Percentiles rank a stretch among this genome's conserved stretches.
phyloP scores from a whole-genome alignment of 1,284 basidiomycete species.

The Puccinia brachypodii region DNA sequence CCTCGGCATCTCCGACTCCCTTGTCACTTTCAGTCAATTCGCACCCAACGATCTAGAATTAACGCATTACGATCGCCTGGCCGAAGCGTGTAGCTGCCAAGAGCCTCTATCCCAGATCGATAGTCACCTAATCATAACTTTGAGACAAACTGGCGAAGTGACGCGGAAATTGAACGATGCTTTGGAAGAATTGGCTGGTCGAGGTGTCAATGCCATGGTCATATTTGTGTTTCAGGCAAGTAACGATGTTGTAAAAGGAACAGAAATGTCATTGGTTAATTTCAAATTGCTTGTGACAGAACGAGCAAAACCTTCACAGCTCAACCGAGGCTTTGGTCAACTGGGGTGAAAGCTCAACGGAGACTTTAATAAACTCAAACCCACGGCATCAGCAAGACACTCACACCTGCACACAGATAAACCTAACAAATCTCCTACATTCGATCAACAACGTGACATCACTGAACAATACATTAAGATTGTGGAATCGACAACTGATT shows the following conservation, averaged over 20 bases:
- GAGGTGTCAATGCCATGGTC: background rate
- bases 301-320: background rate
- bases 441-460: background rate
- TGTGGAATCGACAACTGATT: background rate
- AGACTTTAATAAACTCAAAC: background rate
- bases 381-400: background rate
- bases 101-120: background rate
- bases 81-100: background rate
- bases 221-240: constrained; percentile 10
- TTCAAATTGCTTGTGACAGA: background rate
- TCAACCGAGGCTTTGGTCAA: constrained; percentile 5
- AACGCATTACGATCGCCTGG: background rate
- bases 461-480: background rate
- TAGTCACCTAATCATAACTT: background rate
- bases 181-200: background rate
- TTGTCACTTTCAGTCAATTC: background rate
- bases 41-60: background rate
- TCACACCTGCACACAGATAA: background rate
- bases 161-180: background rate
- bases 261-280: background rate
- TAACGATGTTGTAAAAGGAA: background rate
- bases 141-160: background rate
- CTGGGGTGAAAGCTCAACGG: background rate
- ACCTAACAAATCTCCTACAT: background rate
- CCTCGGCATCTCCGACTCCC: background rate